These are phyloP conservation scores for Peterozyma xylosa DNA, from an alignment of 805 yeast species.

Conservation along the genomic window DNA sequence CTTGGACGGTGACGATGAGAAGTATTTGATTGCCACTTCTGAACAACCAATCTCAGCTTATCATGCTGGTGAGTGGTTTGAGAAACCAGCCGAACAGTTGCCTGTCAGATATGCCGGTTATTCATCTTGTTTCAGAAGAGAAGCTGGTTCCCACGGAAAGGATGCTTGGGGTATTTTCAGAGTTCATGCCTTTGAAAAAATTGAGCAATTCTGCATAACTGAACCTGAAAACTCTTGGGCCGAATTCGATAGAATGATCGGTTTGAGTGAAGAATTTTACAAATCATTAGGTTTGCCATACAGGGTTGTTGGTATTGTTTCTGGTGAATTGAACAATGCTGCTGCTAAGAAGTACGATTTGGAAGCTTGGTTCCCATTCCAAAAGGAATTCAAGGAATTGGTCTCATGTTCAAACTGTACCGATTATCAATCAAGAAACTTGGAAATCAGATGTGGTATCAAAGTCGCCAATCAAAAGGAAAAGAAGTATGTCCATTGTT, in stretches of 20 bases:
- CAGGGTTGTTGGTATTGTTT: slow-evolving; percentile 95
- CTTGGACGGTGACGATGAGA: slow-evolving; percentile 94
- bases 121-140: slow-evolving; percentile 98
- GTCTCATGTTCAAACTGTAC: slow-evolving; percentile 99
- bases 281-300: slow-evolving; percentile 88
- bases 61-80: slow-evolving; percentile 98
- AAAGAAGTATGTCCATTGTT: slow-evolving; percentile 97
- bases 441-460: slow-evolving; percentile 98
- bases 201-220: slow-evolving; percentile 91
- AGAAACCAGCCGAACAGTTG: slow-evolving; percentile 91
- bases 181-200: slow-evolving; percentile 97
- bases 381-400: slow-evolving; percentile 95
- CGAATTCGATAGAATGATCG: slow-evolving; percentile 95
- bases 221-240: slow-evolving; percentile 98
- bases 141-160: slow-evolving; percentile 98
- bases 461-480: slow-evolving; percentile 91
- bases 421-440: slow-evolving; percentile 96
- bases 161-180: slow-evolving; percentile 99
- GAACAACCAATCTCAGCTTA: slow-evolving; percentile 99
- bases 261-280: slow-evolving; percentile 85
- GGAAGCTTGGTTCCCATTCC: slow-evolving; percentile 99
- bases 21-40: slow-evolving; percentile 95
- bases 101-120: slow-evolving; percentile 97
- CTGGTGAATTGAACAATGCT: slow-evolving; percentile 97
- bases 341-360: slow-evolving; percentile 98